Conservation (phyloP, 768 basidiomycete genomes). For the Mycena maculata region DNA sequence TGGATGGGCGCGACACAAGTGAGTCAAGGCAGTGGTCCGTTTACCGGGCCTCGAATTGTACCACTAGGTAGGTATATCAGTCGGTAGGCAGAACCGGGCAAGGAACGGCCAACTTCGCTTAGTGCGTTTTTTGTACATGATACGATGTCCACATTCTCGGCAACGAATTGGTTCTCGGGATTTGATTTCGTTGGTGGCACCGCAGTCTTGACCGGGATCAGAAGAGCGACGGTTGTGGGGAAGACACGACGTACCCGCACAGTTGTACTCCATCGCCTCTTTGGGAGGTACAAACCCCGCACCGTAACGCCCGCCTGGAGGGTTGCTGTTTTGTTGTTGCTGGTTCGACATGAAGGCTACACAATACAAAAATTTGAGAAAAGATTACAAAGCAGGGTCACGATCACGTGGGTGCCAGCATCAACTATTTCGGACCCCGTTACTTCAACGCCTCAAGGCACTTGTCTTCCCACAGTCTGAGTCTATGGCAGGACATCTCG, state of each 20-base stretch:
- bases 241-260: conserved; percentile 72
- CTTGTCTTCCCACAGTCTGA: conserved; percentile 1
- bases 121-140: conserved; percentile 99
- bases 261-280: conserved; percentile 86
- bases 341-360: no score
- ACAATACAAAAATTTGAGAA: no score
- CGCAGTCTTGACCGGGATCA: conserved; percentile 73
- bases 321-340: conserved; percentile 15
- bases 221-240: conserved; percentile 16
- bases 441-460: no score
- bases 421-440: no score
- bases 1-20: conserved; percentile 32
- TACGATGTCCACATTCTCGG: conserved; percentile 95
- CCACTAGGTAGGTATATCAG: conserved; percentile 61
- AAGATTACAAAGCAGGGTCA: no score
- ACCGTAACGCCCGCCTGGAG: conserved; percentile 20
- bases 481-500: conserved; percentile 13
- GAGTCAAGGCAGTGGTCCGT: conserved; percentile 34
- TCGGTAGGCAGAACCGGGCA: not conserved
- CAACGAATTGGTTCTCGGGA: conserved; percentile 94
- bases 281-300: conserved; percentile 50
- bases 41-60: conserved; percentile 88
- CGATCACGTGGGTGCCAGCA: conserved; percentile 20
- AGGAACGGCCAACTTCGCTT: conserved; percentile 78
- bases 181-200: conserved; percentile 91